Evolutionary conservation across 768 basidiomycete species (phyloP).

Genomic region (Lactarius trivialis): DNA sequence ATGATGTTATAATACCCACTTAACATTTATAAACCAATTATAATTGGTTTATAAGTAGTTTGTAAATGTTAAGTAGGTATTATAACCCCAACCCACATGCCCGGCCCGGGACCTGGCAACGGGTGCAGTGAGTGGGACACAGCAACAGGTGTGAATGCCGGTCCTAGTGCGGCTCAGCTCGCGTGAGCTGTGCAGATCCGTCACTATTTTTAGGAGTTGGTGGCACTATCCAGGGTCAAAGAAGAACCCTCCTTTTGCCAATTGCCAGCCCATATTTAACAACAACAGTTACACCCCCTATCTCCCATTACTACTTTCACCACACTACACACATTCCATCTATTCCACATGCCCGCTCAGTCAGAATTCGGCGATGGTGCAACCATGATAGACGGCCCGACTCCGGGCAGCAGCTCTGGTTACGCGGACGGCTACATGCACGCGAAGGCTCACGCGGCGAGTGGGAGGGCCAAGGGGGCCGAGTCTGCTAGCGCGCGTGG

Average conservation of each 20-base stretch:
- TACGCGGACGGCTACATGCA: neutral
- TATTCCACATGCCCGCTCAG: neutral
- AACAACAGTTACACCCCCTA: neutral
- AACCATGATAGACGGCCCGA: slow-evolving; percentile 8
- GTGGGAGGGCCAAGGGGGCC: neutral
- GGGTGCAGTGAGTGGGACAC: too few species aligned
- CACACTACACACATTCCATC: neutral
- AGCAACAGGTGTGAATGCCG: too few species aligned
- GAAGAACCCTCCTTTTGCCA: too few species aligned
- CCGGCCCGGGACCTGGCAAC: neutral
- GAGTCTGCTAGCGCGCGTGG: neutral
- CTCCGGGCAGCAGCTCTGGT: neutral
- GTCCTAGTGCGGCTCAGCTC: too few species aligned
- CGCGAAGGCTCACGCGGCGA: neutral
- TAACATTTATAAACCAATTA: too few species aligned
- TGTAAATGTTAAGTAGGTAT: too few species aligned
- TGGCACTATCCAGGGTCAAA: too few species aligned
- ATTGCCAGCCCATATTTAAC: neutral
- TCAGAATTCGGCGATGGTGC: slow-evolving; percentile 14
- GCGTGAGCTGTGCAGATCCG: too few species aligned
- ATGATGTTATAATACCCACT: too few species aligned
- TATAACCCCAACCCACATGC: too few species aligned
- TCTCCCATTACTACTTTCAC: neutral
- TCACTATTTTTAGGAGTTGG: neutral
- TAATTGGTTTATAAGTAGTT: too few species aligned